Percentiles rank a stretch among this genome's conserved stretches.
These are phyloP conservation scores for Mortierella antarctica DNA, from an alignment of 192 early-diverging fungal species.

Conservation along the genomic window DNA sequence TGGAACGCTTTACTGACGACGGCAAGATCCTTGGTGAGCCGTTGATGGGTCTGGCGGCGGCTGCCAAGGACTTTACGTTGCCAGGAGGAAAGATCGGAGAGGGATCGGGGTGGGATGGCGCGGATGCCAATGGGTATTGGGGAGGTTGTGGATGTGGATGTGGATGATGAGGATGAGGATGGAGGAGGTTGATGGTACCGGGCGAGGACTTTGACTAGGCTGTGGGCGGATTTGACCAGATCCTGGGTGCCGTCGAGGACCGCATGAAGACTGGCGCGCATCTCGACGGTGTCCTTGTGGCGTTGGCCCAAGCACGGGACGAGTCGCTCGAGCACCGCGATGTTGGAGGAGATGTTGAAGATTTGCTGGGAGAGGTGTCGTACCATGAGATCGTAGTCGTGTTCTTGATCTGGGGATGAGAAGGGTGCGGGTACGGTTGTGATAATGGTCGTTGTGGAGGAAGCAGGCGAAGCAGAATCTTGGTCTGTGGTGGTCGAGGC, in stretches of 20 bases:
- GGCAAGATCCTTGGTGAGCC: slow-evolving; percentile 36
- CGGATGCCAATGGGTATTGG: slow-evolving; percentile 6
- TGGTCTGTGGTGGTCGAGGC: not conserved
- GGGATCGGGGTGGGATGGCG: not conserved
- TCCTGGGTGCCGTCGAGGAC: slow-evolving; percentile 40
- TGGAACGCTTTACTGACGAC: slow-evolving; percentile 36
- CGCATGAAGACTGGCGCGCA: slow-evolving; percentile 32
- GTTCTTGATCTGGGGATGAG: slow-evolving; percentile 24
- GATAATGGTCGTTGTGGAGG: not conserved
- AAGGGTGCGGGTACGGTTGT: not conserved
- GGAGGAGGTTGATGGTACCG: slow-evolving; percentile 41
- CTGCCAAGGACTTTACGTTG: slow-evolving; percentile 18
- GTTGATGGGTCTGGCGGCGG: slow-evolving; percentile 38
- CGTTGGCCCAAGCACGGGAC: slow-evolving; percentile 48
- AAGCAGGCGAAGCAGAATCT: not conserved
- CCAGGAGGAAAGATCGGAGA: slow-evolving; percentile 10
- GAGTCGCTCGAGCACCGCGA: slow-evolving; percentile 39
- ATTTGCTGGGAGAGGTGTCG: slow-evolving; percentile 50
- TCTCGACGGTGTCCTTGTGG: slow-evolving; percentile 44
- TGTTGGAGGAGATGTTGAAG: slow-evolving; percentile 51
- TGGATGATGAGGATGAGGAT: not conserved
- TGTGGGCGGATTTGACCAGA: slow-evolving; percentile 39
- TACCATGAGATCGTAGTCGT: slow-evolving; percentile 50
- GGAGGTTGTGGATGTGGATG: not conserved
- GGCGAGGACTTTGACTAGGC: slow-evolving; percentile 26